Percentiles rank a stretch among this genome's conserved stretches.
These are phyloP conservation scores for Puccinia triticina DNA, from an alignment of 1,284 basidiomycete genomes.

Conservation along the genomic window DNA sequence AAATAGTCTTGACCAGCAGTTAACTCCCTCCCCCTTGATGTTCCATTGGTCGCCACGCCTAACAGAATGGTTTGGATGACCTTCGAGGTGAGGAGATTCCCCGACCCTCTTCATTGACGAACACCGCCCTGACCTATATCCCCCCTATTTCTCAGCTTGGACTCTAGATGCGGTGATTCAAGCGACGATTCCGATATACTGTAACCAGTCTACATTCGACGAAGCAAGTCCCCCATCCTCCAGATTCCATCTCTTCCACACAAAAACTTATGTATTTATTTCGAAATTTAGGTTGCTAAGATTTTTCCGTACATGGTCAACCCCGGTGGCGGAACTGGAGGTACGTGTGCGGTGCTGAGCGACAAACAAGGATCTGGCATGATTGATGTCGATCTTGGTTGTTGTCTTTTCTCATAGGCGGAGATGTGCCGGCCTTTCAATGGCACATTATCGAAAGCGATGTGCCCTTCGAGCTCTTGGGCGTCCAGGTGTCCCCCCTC, in stretches of 20 bases:
- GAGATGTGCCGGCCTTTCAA: conserved; percentile 72
- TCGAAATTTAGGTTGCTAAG: conserved; percentile 55
- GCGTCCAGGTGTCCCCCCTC: conserved; percentile 70
- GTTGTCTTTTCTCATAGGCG: conserved; percentile 5
- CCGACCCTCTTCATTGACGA: conserved; percentile 43
- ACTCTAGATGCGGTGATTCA: conserved; percentile 72
- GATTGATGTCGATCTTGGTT: background rate
- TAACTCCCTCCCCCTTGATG: background rate
- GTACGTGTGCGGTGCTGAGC: conserved; percentile 69
- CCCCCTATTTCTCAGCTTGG: too few relatives aligned
- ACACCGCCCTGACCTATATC: background rate
- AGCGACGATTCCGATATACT: conserved; percentile 72
- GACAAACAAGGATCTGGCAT: conserved; percentile 29
- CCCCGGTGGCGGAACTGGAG: conserved; percentile 74
- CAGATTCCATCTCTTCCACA: background rate
- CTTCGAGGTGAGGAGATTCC: conserved; percentile 67
- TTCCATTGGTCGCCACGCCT: background rate
- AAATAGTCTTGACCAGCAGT: background rate
- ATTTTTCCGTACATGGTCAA: conserved; percentile 77
- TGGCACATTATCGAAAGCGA: conserved; percentile 75
- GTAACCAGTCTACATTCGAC: conserved; percentile 68
- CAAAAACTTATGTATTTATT: background rate
- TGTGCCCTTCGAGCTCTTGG: conserved; percentile 69
- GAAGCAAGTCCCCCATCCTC: conserved; percentile 64
- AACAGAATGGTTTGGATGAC: conserved; percentile 74